phyloP scores from a whole-genome alignment of 2,329 filamentous ascomycete species.

The Lachnellula willkommii region DNA sequence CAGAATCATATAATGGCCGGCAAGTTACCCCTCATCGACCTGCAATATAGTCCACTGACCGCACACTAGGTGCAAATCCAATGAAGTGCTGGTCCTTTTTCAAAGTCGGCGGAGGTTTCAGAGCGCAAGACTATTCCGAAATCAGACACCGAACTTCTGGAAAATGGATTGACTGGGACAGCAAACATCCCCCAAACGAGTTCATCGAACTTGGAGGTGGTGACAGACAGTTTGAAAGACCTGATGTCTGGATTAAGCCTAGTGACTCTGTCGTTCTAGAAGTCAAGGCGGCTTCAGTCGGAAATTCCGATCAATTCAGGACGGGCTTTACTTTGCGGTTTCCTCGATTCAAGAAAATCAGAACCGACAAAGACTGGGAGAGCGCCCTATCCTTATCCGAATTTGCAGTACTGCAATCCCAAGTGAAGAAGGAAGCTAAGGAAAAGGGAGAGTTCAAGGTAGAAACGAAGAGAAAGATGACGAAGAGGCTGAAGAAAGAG shows the following conservation, averaged over 20 bases:
- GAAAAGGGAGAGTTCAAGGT: slow-evolving; percentile 70
- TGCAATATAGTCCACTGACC: neutral
- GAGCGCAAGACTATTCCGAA: slow-evolving; percentile 74
- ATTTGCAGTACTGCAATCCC: slow-evolving; percentile 65
- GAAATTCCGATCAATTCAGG: slow-evolving; percentile 70
- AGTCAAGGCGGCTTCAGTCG: slow-evolving; percentile 80
- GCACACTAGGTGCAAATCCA: slow-evolving; percentile 41
- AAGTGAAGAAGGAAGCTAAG: slow-evolving; percentile 63
- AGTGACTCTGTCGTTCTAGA: slow-evolving; percentile 81
- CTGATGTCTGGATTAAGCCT: slow-evolving; percentile 90
- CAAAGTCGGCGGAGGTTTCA: slow-evolving; percentile 94
- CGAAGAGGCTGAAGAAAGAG: slow-evolving; percentile 63
- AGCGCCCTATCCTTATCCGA: slow-evolving; percentile 72
- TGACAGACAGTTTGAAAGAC: slow-evolving; percentile 65
- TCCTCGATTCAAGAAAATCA: slow-evolving; percentile 77
- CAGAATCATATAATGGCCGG: slow-evolving; percentile 54
- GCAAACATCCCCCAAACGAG: slow-evolving; percentile 66
- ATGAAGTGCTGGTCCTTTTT: slow-evolving; percentile 92
- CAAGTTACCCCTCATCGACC: slow-evolving; percentile 4
- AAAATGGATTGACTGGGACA: slow-evolving; percentile 86
- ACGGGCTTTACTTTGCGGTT: slow-evolving; percentile 77
- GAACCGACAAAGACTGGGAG: slow-evolving; percentile 80
- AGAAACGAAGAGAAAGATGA: slow-evolving; percentile 55
- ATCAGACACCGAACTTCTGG: slow-evolving; percentile 81
- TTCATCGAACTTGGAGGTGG: slow-evolving; percentile 80